Evolutionary conservation across 1,284 basidiomycete species (phyloP).

Genomic region (Moesziomyces parantarcticus): DNA sequence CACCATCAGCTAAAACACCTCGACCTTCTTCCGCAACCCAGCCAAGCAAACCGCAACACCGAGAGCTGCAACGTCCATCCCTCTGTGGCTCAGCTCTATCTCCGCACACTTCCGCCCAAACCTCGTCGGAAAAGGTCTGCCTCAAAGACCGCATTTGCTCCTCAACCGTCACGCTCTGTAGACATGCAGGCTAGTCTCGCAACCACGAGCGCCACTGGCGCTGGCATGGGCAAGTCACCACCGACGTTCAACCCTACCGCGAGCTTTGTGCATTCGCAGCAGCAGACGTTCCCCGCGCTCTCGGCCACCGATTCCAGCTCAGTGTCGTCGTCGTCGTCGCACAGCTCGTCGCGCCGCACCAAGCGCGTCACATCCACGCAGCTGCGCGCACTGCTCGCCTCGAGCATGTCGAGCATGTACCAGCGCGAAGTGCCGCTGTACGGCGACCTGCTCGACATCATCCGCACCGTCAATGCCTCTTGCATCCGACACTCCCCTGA

Average conservation of each 20-base stretch:
- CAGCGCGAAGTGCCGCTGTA: conserved; percentile 69
- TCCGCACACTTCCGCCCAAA: conserved; percentile 11
- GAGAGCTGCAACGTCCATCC: conserved; percentile 40
- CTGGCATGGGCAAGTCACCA: background rate
- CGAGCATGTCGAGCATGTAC: conserved; percentile 68
- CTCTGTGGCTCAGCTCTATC: conserved; percentile 29
- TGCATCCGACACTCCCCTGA: conserved; percentile 21
- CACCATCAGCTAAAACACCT: background rate
- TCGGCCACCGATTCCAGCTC: conserved; percentile 12
- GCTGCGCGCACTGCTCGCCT: conserved; percentile 67
- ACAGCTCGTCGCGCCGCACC: conserved; percentile 2
- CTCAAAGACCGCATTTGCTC: too few species aligned
- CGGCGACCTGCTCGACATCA: conserved; percentile 69
- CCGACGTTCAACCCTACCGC: conserved; percentile 2
- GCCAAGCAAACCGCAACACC: background rate
- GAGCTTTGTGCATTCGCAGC: conserved; percentile 15
- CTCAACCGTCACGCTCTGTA: background rate
- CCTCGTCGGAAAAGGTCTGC: background rate
- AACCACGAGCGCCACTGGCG: background rate
- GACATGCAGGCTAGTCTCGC: background rate
- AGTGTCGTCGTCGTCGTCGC: conserved; percentile 12
- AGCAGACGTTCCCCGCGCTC: conserved; percentile 15
- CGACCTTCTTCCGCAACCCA: background rate
- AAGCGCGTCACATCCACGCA: conserved; percentile 24
- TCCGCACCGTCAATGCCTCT: conserved; percentile 67